Base-by-base conservation (phyloP, 768 basidiomycete species). In the Phlebiopsis gigantea region DNA sequence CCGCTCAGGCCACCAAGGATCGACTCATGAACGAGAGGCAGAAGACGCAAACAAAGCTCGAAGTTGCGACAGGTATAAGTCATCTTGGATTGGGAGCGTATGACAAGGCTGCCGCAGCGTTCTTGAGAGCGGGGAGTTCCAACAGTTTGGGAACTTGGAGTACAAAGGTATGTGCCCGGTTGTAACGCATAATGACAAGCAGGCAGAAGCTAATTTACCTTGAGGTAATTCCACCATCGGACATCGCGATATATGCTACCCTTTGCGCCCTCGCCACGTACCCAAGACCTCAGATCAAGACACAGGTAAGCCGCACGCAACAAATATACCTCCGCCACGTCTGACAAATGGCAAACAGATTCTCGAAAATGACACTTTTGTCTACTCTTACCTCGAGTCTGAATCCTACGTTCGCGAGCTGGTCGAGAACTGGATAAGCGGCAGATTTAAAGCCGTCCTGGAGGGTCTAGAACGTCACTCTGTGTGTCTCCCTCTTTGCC, bases 371-470 rank as follows among this genome's bases (percentile, higher is more conserved):
- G 70, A 86, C 0, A 73, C 75, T 8, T 93, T 96, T 65, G 77
- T 83, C 10, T 73, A 21, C 24, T 51, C 81, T 24, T 92, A 88
- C 69, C 80, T 95, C 46, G 94, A 96, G 65, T 84, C 90, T 61
- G 91, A 93, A 67, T 84, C 88, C 0, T 93, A 94, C 65, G 68
- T 94, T 30, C 83, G 95, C 34, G 93, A 96, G 53, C 79, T 97
- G 43, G 74, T 94, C 53, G 88, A 90, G 58, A 82, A 88, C 1
- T 97, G 93, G 72, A 85, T 94, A 77, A 79, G 79, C 57, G 93
- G 88, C 68, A 83, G 88, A 63, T 98, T 97, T 77, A 91, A 88
- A 66, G 80, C 77, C 5, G 90, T 89, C 7, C 78, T 95, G 12
- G 87, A 87, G 28, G 72, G 91, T 19, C 79, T 98, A 45, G 77